Evolutionary conservation across 345 rosid genomes (phyloP).

Genomic region (Mangifera indica): DNA sequence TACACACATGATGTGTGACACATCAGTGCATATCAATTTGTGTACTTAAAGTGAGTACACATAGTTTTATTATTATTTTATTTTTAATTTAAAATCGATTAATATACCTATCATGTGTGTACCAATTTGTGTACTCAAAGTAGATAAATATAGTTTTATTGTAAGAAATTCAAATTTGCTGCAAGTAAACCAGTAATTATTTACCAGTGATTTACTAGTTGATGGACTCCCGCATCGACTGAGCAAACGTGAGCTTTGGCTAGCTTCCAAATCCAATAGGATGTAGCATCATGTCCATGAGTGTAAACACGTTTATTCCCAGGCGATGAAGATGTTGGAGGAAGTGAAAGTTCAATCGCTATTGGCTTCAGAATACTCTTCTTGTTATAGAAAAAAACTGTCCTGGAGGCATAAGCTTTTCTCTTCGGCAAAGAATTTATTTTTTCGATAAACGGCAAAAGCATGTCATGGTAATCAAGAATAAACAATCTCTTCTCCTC

Average conservation of each 20-base stretch:
- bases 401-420: slow-evolving; percentile 82
- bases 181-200: slow-evolving; percentile 1
- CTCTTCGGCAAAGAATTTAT: slow-evolving; percentile 72
- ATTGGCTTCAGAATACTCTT: slow-evolving; percentile 56
- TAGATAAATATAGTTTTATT: too few species aligned
- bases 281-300: slow-evolving; percentile 81
- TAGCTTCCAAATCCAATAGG: slow-evolving; percentile 91
- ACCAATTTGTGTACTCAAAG: too few species aligned
- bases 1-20: too few species aligned
- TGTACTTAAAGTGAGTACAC: too few species aligned
- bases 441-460: slow-evolving; percentile 69
- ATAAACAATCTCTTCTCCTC: slow-evolving; percentile 80
- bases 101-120: too few species aligned
- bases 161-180: neutral
- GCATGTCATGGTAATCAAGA: slow-evolving; percentile 82
- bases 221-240: slow-evolving; percentile 88
- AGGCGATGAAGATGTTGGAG: slow-evolving; percentile 51
- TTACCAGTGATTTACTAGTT: slow-evolving; percentile 94
- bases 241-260: slow-evolving; percentile 95
- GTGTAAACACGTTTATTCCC: slow-evolving; percentile 55
- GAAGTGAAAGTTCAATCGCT: slow-evolving; percentile 85
- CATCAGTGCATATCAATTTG: too few species aligned
- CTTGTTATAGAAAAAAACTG: slow-evolving; percentile 56
- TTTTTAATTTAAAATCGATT: too few species aligned
- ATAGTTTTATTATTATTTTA: too few species aligned